Evolutionary conservation across 2,329 filamentous ascomycete species (phyloP).

Genomic region (Elsinoe ampelina): DNA sequence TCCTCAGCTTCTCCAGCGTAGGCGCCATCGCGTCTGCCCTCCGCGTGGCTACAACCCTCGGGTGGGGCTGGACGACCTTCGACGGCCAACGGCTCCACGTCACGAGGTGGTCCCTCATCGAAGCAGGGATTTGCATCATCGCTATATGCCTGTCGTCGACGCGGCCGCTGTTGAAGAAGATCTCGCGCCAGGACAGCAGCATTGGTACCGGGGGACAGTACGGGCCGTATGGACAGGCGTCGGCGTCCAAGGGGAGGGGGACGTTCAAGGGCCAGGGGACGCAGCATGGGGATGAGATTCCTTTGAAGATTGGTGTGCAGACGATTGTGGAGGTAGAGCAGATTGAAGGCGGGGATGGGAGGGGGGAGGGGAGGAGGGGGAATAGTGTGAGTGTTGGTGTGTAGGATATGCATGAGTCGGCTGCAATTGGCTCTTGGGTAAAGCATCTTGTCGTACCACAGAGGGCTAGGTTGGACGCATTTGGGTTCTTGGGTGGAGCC

Average conservation of each 20-base stretch:
- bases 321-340: neutral
- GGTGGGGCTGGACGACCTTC: slow-evolving; percentile 5
- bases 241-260: neutral
- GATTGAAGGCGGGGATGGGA: neutral
- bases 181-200: neutral
- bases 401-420: too few relatives aligned
- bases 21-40: slow-evolving; percentile 5
- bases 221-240: neutral
- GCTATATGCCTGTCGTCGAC: neutral
- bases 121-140: slow-evolving; percentile 2
- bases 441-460: too few relatives aligned
- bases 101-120: neutral
- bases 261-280: neutral
- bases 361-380: neutral
- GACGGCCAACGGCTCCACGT: neutral
- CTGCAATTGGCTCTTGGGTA: too few relatives aligned
- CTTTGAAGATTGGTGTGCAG: slow-evolving; percentile 3
- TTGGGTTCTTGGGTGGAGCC: too few relatives aligned
- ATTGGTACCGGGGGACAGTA: neutral
- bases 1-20: slow-evolving; percentile 6
- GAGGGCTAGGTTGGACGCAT: too few relatives aligned
- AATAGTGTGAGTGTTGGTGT: too few relatives aligned
- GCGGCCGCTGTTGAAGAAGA: neutral
- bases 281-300: slow-evolving; percentile 1
- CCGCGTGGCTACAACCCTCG: neutral